Evolutionary conservation across 2,329 filamentous ascomycete species (phyloP).

Genomic region (Diaporthe citrichinensis): DNA sequence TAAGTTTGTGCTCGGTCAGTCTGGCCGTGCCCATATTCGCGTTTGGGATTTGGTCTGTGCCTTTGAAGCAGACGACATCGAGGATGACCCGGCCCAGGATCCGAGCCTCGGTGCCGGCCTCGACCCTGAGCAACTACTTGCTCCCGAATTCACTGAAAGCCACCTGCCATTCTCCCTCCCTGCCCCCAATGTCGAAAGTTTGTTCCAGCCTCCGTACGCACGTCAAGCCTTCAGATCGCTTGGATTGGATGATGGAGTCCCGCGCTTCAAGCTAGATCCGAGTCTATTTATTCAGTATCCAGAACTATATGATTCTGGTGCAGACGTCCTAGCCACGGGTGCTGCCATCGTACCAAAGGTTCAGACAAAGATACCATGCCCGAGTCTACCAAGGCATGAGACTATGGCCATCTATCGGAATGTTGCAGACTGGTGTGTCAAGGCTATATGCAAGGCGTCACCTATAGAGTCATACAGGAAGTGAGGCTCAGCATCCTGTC

Average conservation of each 20-base stretch:
- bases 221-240: background rate
- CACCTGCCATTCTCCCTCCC: background rate
- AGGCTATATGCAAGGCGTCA: background rate
- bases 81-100: background rate
- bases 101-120: background rate
- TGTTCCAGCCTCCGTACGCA: background rate
- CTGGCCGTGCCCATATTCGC: background rate
- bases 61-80: background rate
- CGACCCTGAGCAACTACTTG: background rate
- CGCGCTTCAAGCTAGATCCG: background rate
- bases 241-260: background rate
- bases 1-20: background rate
- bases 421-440: background rate
- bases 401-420: background rate
- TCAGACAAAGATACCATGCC: background rate
- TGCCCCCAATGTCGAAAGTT: background rate
- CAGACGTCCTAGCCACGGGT: background rate
- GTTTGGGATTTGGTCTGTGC: background rate
- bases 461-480: background rate
- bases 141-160: background rate
- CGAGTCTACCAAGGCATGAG: background rate
- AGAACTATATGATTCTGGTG: background rate
- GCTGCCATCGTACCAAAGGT: background rate
- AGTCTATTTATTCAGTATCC: background rate
- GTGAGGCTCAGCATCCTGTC: background rate